Base-by-base conservation (phyloP, 352 stramenopile species). In the Pseudoperonospora humuli region DNA sequence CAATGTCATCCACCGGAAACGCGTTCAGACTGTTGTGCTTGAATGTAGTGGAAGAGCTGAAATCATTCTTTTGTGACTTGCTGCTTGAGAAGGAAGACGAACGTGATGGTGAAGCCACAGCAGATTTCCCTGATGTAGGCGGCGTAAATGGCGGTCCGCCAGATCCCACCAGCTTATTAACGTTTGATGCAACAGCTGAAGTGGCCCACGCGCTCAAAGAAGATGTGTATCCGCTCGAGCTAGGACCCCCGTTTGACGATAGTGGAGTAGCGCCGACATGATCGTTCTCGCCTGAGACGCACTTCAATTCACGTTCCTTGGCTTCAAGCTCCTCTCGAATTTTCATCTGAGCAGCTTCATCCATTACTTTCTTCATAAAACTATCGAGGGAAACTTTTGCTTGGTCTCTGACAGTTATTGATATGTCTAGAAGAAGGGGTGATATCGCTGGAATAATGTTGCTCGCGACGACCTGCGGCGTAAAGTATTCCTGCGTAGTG, bases 301-400 rank as follows among this genome's bases (percentile, higher is more conserved):
- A 59, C 48, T 78, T 77, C 10, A 84, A 49, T 48, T 87, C 70
- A 27, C 75, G 60, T 28, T 88, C 69, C 41, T 64, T 58, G 1
- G 66, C 68, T 31, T 90, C 74, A 33, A 70, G 31, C 36, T 80
- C 78, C 26, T 93, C 80, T 6, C 74, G 67, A 21, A 81, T 54
- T 39, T 89, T 91, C 74, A 93, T 89, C 40, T 86, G 57, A 3
- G 50, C 67, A n/a, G 68, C 70, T 57, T 89, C 81, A 25, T 84
- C 65, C 50, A 77, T 68, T 5, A 91, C 63, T 49, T 84, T 86
- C 41, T 86, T 86, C 69, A 89, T 87, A 42, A 90, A 91, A 41
- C 79, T 46, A 19, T 81, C 61, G 65, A 93, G 81, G 13, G 75
- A 88, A 0, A 60, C 46, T 35, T 80, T 64, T 17, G 81, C 81